These are phyloP conservation scores for Hyphodiscus sp. DNA, from an alignment of 2,329 filamentous ascomycete species.

Conservation along the genomic window DNA sequence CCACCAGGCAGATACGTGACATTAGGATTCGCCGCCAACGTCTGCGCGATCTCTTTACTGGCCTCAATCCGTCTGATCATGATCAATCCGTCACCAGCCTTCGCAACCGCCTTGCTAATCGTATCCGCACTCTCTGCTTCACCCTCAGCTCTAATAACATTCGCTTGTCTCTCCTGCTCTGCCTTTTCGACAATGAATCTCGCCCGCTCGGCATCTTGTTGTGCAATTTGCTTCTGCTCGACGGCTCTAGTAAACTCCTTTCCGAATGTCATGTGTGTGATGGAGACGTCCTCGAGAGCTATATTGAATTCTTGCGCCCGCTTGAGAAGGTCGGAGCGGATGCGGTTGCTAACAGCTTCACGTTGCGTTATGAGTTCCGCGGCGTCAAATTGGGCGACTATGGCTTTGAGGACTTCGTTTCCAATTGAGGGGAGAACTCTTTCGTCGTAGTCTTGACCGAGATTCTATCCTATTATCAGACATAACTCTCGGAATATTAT, in stretches of 20 bases:
- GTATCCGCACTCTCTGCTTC: conserved; percentile 96
- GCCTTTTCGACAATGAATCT: conserved; percentile 98
- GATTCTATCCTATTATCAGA: conserved; percentile 55
- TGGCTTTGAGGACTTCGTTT: conserved; percentile 98
- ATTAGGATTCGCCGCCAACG: conserved; percentile 84
- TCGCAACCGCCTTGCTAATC: conserved; percentile 88
- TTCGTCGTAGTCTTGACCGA: conserved; percentile 98
- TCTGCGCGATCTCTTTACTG: conserved; percentile 89
- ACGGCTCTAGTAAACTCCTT: conserved; percentile 98
- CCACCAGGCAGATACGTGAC: conserved; percentile 89
- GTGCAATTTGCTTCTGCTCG: conserved; percentile 99
- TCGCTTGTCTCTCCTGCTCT: conserved; percentile 97
- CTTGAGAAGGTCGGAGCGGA: conserved; percentile 84
- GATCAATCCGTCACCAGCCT: conserved; percentile 87
- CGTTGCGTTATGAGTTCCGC: conserved; percentile 98
- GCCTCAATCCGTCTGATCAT: conserved; percentile 97
- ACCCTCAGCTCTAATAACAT: conserved; percentile 95
- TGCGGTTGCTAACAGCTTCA: conserved; percentile 92
- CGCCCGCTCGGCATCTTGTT: conserved; percentile 96
- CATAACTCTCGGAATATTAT: background rate
- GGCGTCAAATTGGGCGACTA: conserved; percentile 97
- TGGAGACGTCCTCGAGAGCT: conserved; percentile 95
- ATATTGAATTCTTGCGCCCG: conserved; percentile 98
- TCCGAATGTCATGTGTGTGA: conserved; percentile 99
- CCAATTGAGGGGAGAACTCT: conserved; percentile 96